Evolutionary conservation across 2,329 filamentous ascomycete genomes (phyloP), one percentile per base, ranked within the genome.

Genomic region (Venturia asperata): DNA sequence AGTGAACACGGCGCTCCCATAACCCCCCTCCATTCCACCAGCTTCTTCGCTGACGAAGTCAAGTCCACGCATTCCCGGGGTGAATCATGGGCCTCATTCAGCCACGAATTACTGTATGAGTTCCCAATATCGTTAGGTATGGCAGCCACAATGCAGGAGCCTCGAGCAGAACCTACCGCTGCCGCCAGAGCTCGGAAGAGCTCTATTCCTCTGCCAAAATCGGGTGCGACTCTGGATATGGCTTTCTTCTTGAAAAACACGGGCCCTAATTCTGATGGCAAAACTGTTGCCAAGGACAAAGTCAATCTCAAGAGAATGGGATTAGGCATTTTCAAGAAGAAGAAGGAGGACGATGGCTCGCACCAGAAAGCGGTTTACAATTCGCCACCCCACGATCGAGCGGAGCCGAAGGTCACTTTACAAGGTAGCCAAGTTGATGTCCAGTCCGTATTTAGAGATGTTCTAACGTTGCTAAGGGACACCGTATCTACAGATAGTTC

Each of bases 211-310:
- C 13, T 72, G 24, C 60, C 60, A n/a, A 62, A 55, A 41, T 42
- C 64, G 37, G 56, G 64, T 21, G 64, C 39, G 11, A 66, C 72
- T 11, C 71, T 72, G 42, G 75, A 77, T 47, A 68, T 78, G 64
- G 74, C 74, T 17, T 74, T 71, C 60, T 78, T 77, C 64, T 67
- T 78, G 61, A 71, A 71, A 65, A 75, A 74, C 7, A 77, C 75
- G 5, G 75, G 73, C 24, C 76, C 76, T 7, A 63, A 66, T 42
- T 15, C 24, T 42, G 39, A n/a, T 49, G 39, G 55, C 45, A 55
- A 56, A 42, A 30, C n/a, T 4, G 21, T 43, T 47, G 24, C 3
- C 41, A 47, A 41, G 34, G 49, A 52, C 15, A 49, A 61, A 41
- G 15, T 21, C 34, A 43, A 19, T 30, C 15, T 47, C 24, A 61